Conservation (phyloP, 768 basidiomycete species). For the Suillus decipiens region DNA sequence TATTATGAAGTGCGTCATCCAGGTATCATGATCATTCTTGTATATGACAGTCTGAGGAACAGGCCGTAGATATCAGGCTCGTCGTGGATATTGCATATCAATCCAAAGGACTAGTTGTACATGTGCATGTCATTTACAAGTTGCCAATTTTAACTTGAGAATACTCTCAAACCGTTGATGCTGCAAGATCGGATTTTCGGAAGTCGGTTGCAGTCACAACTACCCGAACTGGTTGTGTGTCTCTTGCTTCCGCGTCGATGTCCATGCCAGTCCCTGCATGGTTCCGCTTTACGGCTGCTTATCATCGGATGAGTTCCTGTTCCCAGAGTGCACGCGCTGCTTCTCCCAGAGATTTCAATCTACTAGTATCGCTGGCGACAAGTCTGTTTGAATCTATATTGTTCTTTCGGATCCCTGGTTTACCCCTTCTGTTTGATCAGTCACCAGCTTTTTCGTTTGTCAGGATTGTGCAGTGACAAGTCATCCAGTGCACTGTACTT, state of each 20-base stretch:
- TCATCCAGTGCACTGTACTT: not conserved
- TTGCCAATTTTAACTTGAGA: not conserved
- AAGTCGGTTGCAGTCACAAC: not conserved
- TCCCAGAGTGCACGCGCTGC: constrained; percentile 21
- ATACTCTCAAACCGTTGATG: not conserved
- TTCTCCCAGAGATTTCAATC: constrained; percentile 16
- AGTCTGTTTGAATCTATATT: constrained; percentile 11
- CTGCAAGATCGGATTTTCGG: not conserved
- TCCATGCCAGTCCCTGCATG: not conserved
- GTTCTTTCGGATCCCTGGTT: not conserved
- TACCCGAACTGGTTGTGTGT: not conserved
- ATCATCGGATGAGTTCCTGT: constrained; percentile 13
- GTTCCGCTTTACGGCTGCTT: not conserved
- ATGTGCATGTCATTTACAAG: not conserved
- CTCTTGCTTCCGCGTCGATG: not conserved
- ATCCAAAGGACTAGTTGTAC: not conserved
- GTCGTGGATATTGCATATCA: not conserved
- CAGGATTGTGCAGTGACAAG: not conserved
- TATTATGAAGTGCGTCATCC: not conserved
- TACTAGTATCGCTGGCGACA: constrained; percentile 13
- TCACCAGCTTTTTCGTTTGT: not conserved
- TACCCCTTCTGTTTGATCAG: not conserved
- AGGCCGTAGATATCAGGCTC: too few relatives aligned
- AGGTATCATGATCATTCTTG: not conserved
- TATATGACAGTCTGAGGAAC: not conserved